Evolutionary conservation across 352 stramenopile species (phyloP).

Genomic region (Pythium apleroticum): DNA sequence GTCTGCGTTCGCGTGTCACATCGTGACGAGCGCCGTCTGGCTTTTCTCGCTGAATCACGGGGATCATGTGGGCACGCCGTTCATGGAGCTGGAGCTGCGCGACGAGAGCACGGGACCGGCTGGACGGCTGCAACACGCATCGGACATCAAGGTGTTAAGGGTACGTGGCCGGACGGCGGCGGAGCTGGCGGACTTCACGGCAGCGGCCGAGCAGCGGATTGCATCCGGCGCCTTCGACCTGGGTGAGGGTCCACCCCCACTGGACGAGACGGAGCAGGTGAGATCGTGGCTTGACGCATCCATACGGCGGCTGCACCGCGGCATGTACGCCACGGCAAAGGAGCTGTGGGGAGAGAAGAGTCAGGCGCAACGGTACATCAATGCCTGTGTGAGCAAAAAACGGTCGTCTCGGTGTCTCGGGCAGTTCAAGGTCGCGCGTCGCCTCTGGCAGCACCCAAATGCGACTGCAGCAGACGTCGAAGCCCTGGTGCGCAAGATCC

Average conservation of each 20-base stretch:
- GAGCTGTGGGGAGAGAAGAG: too few species aligned
- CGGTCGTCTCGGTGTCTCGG: not conserved
- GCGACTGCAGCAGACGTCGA: not conserved
- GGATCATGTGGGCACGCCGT: not conserved
- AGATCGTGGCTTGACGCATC: not conserved
- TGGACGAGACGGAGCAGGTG: not conserved
- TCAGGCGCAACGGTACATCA: not conserved
- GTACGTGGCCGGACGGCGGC: not conserved
- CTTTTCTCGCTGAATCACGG: not conserved
- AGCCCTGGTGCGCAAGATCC: not conserved
- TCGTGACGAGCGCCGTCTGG: not conserved
- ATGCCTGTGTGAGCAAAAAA: constrained; percentile 2
- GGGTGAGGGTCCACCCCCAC: not conserved
- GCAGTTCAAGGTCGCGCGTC: not conserved
- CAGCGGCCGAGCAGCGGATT: not conserved
- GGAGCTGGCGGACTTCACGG: not conserved
- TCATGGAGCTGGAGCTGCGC: not conserved
- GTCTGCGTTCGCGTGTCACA: not conserved
- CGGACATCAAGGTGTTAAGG: not conserved
- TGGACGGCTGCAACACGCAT: not conserved
- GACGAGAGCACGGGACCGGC: not conserved
- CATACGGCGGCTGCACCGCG: not conserved
- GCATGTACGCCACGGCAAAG: not conserved
- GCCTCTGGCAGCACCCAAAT: not conserved
- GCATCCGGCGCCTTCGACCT: not conserved